Evolutionary conservation across 1,284 basidiomycete genomes (phyloP).

Genomic region (Limonomyces culmigenus): DNA sequence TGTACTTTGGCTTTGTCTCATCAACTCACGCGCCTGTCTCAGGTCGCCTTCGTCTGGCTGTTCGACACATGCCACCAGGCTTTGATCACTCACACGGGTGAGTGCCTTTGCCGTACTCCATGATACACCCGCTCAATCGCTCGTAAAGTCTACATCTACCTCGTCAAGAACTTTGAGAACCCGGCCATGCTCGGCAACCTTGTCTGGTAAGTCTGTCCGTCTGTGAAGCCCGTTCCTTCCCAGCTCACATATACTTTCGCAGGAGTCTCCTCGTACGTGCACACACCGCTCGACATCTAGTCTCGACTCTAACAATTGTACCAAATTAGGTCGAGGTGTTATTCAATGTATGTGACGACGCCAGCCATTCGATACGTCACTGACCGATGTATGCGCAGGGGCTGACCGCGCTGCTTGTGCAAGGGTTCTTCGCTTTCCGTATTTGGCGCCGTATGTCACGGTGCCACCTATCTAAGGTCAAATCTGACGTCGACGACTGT

Average conservation of each 20-base stretch:
- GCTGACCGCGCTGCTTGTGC: constrained; percentile 28
- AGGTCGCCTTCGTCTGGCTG: constrained; percentile 20
- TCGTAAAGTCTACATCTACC: neutral
- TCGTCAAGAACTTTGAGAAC: neutral
- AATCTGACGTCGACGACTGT: too few species aligned
- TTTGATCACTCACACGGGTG: constrained; percentile 30
- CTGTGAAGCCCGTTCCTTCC: too few species aligned
- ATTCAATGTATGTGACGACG: constrained; percentile 22
- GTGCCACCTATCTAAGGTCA: too few species aligned
- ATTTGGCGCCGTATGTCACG: too few species aligned
- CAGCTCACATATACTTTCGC: too few species aligned
- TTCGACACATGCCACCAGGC: constrained; percentile 34
- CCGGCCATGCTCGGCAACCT: neutral
- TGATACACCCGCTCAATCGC: neutral
- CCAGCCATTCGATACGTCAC: too few species aligned
- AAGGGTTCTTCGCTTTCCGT: too few species aligned
- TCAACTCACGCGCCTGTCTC: too few species aligned
- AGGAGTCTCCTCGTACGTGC: too few species aligned
- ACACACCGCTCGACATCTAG: neutral
- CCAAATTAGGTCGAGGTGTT: constrained; percentile 36
- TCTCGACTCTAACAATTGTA: constrained; percentile 7
- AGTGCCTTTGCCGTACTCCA: constrained; percentile 3
- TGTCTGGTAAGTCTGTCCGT: too few species aligned
- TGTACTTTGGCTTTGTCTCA: neutral
- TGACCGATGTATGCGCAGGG: constrained; percentile 18